Percentiles rank a stretch among this genome's conserved stretches.
Evolutionary conservation across 306 rosid genomes (phyloP).

Genomic region (Herpetospermum pedunculosum): DNA sequence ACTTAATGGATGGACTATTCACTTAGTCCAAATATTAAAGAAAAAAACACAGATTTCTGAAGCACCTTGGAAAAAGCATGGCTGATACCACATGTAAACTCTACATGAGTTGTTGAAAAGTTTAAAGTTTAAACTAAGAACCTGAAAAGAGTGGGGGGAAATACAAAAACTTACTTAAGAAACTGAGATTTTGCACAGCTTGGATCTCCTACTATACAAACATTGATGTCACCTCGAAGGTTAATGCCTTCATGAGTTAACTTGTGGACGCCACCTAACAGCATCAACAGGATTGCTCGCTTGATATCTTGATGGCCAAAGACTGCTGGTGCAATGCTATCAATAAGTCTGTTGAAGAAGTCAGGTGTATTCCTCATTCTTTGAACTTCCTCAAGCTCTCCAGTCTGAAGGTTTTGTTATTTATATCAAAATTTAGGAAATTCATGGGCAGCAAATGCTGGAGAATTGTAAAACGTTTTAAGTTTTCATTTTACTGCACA

Average conservation of each 20-base stretch:
- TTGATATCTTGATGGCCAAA: conserved; percentile 96
- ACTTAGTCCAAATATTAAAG: neutral
- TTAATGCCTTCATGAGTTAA: conserved; percentile 93
- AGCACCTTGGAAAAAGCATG: neutral
- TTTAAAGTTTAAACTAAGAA: conserved; percentile 1
- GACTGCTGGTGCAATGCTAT: conserved; percentile 76
- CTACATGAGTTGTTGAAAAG: neutral
- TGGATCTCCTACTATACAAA: conserved; percentile 94
- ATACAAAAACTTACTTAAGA: conserved; percentile 48
- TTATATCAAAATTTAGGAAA: conserved; percentile 7
- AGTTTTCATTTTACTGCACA: neutral
- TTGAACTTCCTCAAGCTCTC: conserved; percentile 68
- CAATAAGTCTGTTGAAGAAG: conserved; percentile 84
- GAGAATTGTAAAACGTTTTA: neutral
- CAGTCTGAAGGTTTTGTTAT: conserved; percentile 31
- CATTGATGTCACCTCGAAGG: conserved; percentile 89
- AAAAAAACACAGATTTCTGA: neutral
- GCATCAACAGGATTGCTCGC: conserved; percentile 97
- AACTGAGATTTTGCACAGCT: conserved; percentile 98
- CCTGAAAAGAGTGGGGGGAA: neutral
- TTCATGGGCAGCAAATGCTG: neutral
- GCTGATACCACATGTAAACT: neutral
- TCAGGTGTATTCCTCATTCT: conserved; percentile 84
- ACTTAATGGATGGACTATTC: neutral
- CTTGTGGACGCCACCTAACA: conserved; percentile 89